Conservation (phyloP, 1,139 yeast genomes). For the Pneumocystis canis region DNA sequence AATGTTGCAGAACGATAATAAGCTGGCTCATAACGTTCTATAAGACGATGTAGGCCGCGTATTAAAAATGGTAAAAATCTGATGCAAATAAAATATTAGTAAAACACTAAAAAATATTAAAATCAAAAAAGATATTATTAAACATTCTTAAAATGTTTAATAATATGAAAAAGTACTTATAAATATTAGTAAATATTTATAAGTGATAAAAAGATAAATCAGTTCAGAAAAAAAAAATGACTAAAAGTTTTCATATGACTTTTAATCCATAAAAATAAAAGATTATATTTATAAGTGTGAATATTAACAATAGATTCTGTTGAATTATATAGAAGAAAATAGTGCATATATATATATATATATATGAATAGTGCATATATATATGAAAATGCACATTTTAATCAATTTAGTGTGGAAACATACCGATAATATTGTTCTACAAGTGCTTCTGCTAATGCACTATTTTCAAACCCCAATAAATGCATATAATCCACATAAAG, state of each 20-base stretch:
- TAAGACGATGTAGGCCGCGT: constrained; percentile 56
- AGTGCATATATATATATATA: neutral
- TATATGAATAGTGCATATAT: neutral
- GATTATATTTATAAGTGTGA: no score
- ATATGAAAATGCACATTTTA: neutral
- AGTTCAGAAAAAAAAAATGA: no score
- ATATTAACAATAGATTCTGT: no score
- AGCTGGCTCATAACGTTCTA: constrained; percentile 61
- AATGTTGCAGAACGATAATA: constrained; percentile 11
- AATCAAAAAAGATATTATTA: no score
- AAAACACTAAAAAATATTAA: no score
- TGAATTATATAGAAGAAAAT: no score
- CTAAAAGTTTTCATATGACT: no score
- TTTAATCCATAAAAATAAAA: no score
- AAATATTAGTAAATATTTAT: no score
- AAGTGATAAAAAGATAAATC: no score
- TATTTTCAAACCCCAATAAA: constrained; percentile 59
- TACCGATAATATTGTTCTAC: constrained; percentile 86
- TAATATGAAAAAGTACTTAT: no score
- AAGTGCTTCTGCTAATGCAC: constrained; percentile 79
- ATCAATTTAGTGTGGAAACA: constrained; percentile 22
- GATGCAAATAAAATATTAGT: neutral
- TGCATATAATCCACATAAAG: constrained; percentile 78
- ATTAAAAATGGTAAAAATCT: constrained; percentile 47
- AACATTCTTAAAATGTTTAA: neutral